Evolutionary conservation across 768 basidiomycete species (phyloP).

Genomic region (Phylloporus sp.): DNA sequence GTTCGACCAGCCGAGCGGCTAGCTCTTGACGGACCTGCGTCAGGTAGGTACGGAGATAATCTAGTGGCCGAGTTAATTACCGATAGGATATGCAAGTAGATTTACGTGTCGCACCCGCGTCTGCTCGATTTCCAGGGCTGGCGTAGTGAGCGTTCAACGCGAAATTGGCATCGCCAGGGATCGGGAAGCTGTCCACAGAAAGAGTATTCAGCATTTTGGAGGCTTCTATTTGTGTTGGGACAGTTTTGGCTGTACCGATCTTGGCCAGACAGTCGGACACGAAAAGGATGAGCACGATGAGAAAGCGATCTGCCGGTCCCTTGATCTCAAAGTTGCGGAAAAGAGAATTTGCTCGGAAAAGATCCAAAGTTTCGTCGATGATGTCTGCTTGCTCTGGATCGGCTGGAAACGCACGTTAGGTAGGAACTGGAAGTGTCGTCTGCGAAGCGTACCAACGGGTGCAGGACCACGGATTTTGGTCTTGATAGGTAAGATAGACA

Average conservation of each 20-base stretch:
- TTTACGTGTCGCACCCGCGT: slow-evolving; percentile 60
- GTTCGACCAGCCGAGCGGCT: slow-evolving; percentile 78
- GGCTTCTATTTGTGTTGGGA: slow-evolving; percentile 78
- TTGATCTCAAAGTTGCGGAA: slow-evolving; percentile 99
- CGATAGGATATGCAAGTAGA: background rate
- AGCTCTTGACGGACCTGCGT: slow-evolving; percentile 92
- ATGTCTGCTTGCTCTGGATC: slow-evolving; percentile 81
- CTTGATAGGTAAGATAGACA: slow-evolving; percentile 84
- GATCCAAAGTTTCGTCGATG: slow-evolving; percentile 91
- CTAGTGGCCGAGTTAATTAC: slow-evolving; percentile 43
- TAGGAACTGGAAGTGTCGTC: slow-evolving; percentile 6
- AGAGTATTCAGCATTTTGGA: slow-evolving; percentile 84
- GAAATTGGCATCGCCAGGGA: slow-evolving; percentile 96
- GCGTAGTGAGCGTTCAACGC: slow-evolving; percentile 90
- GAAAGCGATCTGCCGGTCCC: slow-evolving; percentile 89
- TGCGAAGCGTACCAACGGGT: slow-evolving; percentile 52
- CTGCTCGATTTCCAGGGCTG: slow-evolving; percentile 64
- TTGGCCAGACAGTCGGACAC: slow-evolving; percentile 95
- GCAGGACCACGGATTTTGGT: slow-evolving; percentile 92
- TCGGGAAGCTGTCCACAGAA: slow-evolving; percentile 87
- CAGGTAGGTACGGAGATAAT: slow-evolving; percentile 86
- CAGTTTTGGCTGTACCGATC: slow-evolving; percentile 65
- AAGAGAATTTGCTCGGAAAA: slow-evolving; percentile 97
- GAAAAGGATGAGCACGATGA: slow-evolving; percentile 97
- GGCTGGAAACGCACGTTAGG: slow-evolving; percentile 41